A percentile compares a stretch with the other conserved stretches of the same genome.
phyloP scores from a whole-genome alignment of 345 rosid species.

The Camelina sativa region DNA sequence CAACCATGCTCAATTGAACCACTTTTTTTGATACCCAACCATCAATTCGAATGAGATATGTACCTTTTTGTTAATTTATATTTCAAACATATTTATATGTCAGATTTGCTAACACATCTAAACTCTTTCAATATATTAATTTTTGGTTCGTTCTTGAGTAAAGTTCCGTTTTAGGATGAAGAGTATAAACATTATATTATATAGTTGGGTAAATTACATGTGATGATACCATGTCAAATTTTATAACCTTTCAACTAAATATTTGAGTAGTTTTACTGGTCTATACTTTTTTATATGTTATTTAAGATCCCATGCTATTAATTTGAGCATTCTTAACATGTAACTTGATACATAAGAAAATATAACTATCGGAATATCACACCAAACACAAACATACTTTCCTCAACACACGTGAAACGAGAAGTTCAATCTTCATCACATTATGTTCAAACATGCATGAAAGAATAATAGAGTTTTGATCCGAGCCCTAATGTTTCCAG shows the following conservation, averaged over 20 bases:
- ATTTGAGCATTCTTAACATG: background rate
- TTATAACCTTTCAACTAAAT: background rate
- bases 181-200: too few relatives aligned
- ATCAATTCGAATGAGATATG: too few relatives aligned
- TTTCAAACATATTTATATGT: too few relatives aligned
- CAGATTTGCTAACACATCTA: background rate
- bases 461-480: background rate
- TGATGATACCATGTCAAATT: background rate
- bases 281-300: background rate
- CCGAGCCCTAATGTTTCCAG: constrained; percentile 22
- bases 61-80: too few relatives aligned
- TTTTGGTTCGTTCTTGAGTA: background rate
- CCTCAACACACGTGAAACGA: constrained; percentile 13
- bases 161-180: background rate
- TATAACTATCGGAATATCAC: constrained; percentile 1
- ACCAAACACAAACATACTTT: constrained; percentile 17
- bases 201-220: background rate
- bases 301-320: background rate
- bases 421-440: constrained; percentile 24
- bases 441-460: constrained; percentile 22
- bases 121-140: background rate
- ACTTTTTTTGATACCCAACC: too few relatives aligned
- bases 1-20: too few relatives aligned
- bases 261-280: background rate
- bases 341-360: constrained; percentile 19